Base-by-base conservation (phyloP, 768 basidiomycete genomes). In the Boletus rubroflammeus region DNA sequence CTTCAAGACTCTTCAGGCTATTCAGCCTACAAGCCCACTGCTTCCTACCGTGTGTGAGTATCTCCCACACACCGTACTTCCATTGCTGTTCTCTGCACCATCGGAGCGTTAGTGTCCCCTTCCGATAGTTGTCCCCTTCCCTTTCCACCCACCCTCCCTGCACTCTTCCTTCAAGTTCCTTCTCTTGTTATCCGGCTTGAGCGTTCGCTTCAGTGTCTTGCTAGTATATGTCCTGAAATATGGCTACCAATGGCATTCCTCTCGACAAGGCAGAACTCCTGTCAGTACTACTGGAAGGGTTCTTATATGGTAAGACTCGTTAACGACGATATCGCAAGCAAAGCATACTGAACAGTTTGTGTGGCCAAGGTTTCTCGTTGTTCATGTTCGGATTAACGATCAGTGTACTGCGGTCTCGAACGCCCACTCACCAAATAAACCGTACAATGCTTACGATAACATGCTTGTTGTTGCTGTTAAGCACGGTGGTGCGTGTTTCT, bases 361-460 rank as follows among this genome's bases (percentile, higher is more conserved):
- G 13, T 42, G 17, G 0, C 0, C 14, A n/a, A 74, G 72, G 73
- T 0, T 70, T 73, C 52, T 74, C 72, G 5, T 28, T 72, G 26
- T 50, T 72, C 32, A 73, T 74, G 72, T 74, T 71, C 53, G 60
- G 62, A 7, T 61, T 58, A 4, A 69, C 68, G 1, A 40, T 74
- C 11, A 68, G 63, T 61, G 61, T 54, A 1, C 39, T 73, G 19
- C 28, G 54, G 6, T 51, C 39, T 21, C 49, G 48, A 19, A 56
- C 29, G 9, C 28, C 44, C 13, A 49, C 50, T 7, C 21, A 26
- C 13, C 32, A 29, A 5, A 26, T 71, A 41, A 65, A 71, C 46
- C 25, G 6, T 5, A 56, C 40, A 19, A 67, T 69, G 64, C 6
- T 71, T 3, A 17, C 40, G 3, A 59, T 60, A 14, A 60, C 72